Percentiles rank a stretch among this genome's conserved stretches.
Evolutionary conservation across 73 alveolate genomes (phyloP).

Genomic region (Stentor coeruleus): DNA sequence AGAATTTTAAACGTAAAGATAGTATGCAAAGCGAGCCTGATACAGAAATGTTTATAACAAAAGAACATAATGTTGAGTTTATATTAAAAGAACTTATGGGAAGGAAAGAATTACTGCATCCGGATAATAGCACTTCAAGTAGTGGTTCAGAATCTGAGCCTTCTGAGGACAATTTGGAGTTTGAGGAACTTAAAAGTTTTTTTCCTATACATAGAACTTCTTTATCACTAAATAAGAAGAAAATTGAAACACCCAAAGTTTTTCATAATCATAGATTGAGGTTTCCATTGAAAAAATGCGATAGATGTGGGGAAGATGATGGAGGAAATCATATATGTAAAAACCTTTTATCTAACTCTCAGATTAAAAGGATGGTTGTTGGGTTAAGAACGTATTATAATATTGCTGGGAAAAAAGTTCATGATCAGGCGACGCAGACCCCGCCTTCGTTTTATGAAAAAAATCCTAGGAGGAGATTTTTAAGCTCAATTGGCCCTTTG

Average conservation of each 20-base stretch:
- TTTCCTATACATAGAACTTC: conserved; percentile 43
- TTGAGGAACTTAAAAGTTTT: conserved; percentile 60
- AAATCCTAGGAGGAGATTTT: neutral
- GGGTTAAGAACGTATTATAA: conserved; percentile 11
- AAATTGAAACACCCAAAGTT: neutral
- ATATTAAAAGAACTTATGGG: conserved; percentile 38
- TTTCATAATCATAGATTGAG: neutral
- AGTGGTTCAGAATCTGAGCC: conserved; percentile 89
- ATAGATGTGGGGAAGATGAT: conserved; percentile 9
- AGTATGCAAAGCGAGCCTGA: too few relatives aligned
- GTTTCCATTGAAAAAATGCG: conserved; percentile 5
- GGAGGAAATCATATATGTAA: neutral
- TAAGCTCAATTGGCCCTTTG: neutral
- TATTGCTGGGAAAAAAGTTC: conserved; percentile 4
- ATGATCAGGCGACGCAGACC: conserved; percentile 25
- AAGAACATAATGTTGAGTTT: neutral
- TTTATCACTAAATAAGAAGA: neutral
- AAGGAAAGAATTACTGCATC: conserved; percentile 49
- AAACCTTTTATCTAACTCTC: neutral
- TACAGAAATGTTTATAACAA: conserved; percentile 35
- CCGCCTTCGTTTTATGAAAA: neutral
- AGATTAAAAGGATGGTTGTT: neutral
- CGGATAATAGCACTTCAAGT: conserved; percentile 54
- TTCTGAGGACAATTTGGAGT: conserved; percentile 78
- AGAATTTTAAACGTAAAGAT: conserved; percentile 32